Evolutionary conservation across 2,329 filamentous ascomycete genomes (phyloP).

Genomic region (Calonectria pteridis): DNA sequence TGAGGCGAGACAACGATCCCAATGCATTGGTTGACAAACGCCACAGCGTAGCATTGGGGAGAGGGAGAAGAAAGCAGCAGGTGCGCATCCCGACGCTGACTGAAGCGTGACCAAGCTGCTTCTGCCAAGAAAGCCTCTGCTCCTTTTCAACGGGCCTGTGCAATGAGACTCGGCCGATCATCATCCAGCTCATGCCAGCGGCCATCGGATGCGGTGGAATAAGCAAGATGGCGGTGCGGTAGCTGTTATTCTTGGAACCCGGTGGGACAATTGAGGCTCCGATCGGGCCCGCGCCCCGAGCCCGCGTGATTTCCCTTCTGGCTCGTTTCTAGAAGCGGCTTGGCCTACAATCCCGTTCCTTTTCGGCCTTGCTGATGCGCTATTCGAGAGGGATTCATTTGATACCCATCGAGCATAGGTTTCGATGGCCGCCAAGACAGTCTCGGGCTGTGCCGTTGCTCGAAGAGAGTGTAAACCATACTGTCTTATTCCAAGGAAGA

Average conservation of each 20-base stretch:
- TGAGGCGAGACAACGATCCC: not conserved
- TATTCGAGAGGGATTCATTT: not conserved
- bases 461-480: not conserved
- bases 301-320: not conserved
- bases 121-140: slow-evolving; percentile 5
- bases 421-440: not conserved
- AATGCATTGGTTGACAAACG: not conserved
- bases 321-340: not conserved
- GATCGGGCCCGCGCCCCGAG: not conserved
- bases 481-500: not conserved
- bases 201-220: not conserved
- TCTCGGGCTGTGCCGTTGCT: not conserved
- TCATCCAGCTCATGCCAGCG: slow-evolving; percentile 5
- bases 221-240: not conserved
- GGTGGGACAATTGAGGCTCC: not conserved
- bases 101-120: not conserved
- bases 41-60: not conserved
- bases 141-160: not conserved
- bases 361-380: too few relatives aligned
- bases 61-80: not conserved
- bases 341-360: not conserved
- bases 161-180: not conserved
- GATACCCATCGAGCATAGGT: not conserved
- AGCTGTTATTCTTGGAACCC: not conserved
- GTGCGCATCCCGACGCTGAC: not conserved